Conservation (phyloP, 768 basidiomycete species). For the Russula sp. region DNA sequence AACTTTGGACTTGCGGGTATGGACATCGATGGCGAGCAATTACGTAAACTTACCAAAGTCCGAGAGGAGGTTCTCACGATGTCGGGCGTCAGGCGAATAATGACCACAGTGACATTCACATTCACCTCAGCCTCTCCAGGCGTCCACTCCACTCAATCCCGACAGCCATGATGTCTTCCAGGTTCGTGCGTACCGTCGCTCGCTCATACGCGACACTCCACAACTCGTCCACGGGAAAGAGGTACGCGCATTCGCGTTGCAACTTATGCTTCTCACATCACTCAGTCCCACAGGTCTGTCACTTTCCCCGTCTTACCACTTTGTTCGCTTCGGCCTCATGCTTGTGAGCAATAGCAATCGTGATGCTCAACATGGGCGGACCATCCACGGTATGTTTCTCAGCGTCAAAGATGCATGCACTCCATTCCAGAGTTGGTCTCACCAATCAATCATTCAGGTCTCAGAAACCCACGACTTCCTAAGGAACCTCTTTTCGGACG, state of each 20-base stretch:
- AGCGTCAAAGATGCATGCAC: not conserved
- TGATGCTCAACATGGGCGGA: constrained; percentile 99
- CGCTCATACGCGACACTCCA: constrained; percentile 29
- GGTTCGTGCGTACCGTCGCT: constrained; percentile 10
- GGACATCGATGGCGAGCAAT: no score
- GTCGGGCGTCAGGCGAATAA: not conserved
- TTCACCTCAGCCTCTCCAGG: not conserved
- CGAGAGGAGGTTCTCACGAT: not conserved
- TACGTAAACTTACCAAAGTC: not conserved
- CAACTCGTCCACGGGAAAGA: constrained; percentile 17
- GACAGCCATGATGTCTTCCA: constrained; percentile 11
- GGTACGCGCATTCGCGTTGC: constrained; percentile 16
- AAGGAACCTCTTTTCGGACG: constrained; percentile 85
- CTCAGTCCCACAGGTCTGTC: constrained; percentile 30
- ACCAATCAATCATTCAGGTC: constrained; percentile 50
- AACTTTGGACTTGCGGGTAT: no score
- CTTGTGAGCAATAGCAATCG: constrained; percentile 54
- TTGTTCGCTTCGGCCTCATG: not conserved
- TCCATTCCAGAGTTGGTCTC: not conserved
- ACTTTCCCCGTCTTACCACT: no score
- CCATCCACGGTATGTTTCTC: constrained; percentile 71
- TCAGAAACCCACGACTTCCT: constrained; percentile 92
- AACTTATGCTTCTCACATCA: constrained; percentile 8
- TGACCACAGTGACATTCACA: not conserved
- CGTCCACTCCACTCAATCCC: not conserved